Conservation (phyloP, 345 rosid species). For the Dipteronia dyeriana region DNA sequence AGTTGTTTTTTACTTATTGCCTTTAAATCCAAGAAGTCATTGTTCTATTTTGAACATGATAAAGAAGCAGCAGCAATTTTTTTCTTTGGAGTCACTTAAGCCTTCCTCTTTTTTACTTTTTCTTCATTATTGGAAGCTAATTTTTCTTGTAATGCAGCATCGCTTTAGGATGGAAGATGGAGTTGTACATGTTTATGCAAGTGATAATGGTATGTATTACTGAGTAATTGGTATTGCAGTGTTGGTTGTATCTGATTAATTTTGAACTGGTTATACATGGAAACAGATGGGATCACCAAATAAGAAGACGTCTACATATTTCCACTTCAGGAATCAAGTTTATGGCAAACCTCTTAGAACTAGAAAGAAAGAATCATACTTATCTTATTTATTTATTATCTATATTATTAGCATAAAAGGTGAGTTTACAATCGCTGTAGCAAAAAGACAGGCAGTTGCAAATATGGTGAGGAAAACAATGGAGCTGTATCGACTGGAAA, state of each 20-base stretch:
- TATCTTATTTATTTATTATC: too few relatives aligned
- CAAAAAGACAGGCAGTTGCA: not conserved
- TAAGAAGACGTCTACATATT: not conserved
- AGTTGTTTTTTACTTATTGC: constrained; percentile 24
- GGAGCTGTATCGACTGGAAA: not conserved
- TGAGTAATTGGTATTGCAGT: not conserved
- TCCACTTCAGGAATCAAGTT: not conserved
- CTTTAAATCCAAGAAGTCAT: not conserved
- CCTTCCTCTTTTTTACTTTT: not conserved
- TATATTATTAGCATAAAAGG: not conserved
- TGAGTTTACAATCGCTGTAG: not conserved
- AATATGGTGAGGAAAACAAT: not conserved
- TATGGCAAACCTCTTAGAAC: too few relatives aligned
- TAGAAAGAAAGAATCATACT: not conserved
- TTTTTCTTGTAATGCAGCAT: constrained; percentile 40
- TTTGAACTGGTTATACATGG: not conserved
- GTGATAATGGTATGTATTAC: constrained; percentile 36
- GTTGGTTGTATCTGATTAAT: not conserved
- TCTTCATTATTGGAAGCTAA: not conserved
- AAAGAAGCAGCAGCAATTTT: not conserved
- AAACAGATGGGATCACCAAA: not conserved
- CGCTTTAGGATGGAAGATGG: constrained; percentile 55
- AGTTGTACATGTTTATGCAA: constrained; percentile 49
- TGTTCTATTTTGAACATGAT: constrained; percentile 1
- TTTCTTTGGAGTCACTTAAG: not conserved